Evolutionary conservation across 169 alveolate species (phyloP), one percentile per base, ranked within the genome.

Genomic region (Eimeria sp.): DNA sequence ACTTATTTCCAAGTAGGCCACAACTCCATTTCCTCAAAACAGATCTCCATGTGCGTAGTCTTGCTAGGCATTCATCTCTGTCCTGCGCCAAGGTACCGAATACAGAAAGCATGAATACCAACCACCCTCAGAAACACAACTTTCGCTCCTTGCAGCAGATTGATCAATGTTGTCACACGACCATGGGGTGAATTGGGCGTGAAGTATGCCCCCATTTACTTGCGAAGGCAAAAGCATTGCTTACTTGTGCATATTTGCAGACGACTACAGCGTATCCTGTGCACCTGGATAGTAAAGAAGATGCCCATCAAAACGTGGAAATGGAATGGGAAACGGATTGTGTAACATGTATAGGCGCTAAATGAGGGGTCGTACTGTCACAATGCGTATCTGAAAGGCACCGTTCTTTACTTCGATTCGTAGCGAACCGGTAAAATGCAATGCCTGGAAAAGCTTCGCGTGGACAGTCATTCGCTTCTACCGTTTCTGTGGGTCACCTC

Each of bases 161-260:
- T 65, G 27, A 14, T 14, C 40, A n/a, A 1, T 65, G 76, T 43
- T 14, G 20, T n/a, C 20, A 27, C 20, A 70, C n/a, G 16, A 30
- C 3, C n/a, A 3, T 2, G 27, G 22, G 27, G 22, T 34, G 51
- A 14, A 3, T 0, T 67, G 14, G 1, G 1, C 75, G 34, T 65
- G 43, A 65, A 65, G 16, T 25, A 20, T 1, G 43, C 22, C 45
- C 13, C 80, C 51, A 14, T n/a, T 30, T 10, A 11, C 80, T 4
- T 11, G n/a, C 27, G 22, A 47, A 70, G 80, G 16, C 58, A 76
- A 76, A n/a, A 18, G 18, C 2, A 73, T 5, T 34, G 43, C 65
- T 86, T 86, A 86, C 93, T 86, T 86, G 93, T 22, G 93, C 93
- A 86, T 86, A 86, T 43, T 86, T 86, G 82, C 76, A 86, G n/a